phyloP scores from a whole-genome alignment of 2,329 filamentous ascomycete genomes.

The Penicillium oxalicum region DNA sequence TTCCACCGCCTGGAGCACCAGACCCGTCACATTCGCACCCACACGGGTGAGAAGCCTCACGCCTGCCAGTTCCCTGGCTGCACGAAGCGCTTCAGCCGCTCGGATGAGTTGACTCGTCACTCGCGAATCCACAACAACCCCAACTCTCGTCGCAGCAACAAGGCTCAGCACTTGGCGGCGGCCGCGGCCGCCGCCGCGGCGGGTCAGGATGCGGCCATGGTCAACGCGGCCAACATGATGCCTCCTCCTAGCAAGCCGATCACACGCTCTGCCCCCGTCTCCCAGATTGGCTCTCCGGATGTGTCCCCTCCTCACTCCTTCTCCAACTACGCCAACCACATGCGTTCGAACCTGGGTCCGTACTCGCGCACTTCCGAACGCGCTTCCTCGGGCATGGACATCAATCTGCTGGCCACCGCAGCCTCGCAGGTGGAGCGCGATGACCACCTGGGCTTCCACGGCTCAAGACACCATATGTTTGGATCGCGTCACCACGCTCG shows the following conservation, averaged over 20 bases:
- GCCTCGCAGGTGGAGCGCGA: slow-evolving; percentile 63
- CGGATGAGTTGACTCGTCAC: slow-evolving; percentile 92
- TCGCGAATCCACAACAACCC: slow-evolving; percentile 99
- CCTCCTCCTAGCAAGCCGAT: slow-evolving; percentile 72
- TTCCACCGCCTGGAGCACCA: slow-evolving; percentile 98
- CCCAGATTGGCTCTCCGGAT: slow-evolving; percentile 84
- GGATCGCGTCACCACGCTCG: slow-evolving; percentile 44
- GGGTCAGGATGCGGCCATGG: slow-evolving; percentile 45
- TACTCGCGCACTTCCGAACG: slow-evolving; percentile 48
- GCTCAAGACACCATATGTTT: slow-evolving; percentile 44
- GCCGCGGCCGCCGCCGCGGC: slow-evolving; percentile 52
- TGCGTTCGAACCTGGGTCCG: slow-evolving; percentile 53
- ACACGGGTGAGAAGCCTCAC: slow-evolving; percentile 97
- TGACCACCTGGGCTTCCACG: slow-evolving; percentile 42
- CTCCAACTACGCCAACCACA: slow-evolving; percentile 54
- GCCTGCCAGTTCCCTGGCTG: slow-evolving; percentile 92
- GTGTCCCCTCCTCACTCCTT: slow-evolving; percentile 92
- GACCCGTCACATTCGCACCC: slow-evolving; percentile 84
- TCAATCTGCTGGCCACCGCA: slow-evolving; percentile 64
- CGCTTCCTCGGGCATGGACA: slow-evolving; percentile 50
- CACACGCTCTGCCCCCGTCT: slow-evolving; percentile 81
- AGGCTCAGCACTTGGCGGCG: slow-evolving; percentile 61
- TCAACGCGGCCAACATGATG: slow-evolving; percentile 59
- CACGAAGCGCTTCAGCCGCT: slow-evolving; percentile 94
- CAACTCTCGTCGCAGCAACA: slow-evolving; percentile 90